A percentile compares a stretch with the other conserved stretches of the same genome.
Conservation (phyloP, 192 early-diverging fungal species). For the Diversispora eburnea region DNA sequence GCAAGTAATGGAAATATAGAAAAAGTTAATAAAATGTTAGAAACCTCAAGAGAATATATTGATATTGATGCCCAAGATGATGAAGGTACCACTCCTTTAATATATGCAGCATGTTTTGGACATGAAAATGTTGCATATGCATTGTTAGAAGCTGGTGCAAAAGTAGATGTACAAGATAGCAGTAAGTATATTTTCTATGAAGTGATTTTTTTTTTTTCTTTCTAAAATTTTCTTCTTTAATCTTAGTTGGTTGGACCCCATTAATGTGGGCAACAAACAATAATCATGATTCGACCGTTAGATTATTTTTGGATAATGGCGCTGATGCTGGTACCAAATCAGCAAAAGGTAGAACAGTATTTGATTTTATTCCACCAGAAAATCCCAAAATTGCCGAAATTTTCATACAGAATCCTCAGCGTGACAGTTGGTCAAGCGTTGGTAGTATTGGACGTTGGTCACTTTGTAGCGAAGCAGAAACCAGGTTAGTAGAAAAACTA, state of each 20-base stretch:
- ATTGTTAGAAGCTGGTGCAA: slow-evolving; percentile 69
- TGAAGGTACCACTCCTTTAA: slow-evolving; percentile 82
- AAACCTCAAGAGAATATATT: slow-evolving; percentile 54
- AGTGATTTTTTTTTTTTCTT: neutral
- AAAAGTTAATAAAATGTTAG: slow-evolving; percentile 59
- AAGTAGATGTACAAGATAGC: slow-evolving; percentile 74
- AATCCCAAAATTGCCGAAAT: slow-evolving; percentile 52
- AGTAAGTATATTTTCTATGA: slow-evolving; percentile 49
- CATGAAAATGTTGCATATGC: slow-evolving; percentile 65
- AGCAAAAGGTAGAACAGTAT: slow-evolving; percentile 66
- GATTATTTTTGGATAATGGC: slow-evolving; percentile 71
- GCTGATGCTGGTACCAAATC: slow-evolving; percentile 69
- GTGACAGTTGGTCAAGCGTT: slow-evolving; percentile 42
- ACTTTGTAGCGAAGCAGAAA: slow-evolving; percentile 36
- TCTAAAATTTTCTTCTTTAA: neutral
- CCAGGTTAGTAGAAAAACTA: slow-evolving; percentile 41
- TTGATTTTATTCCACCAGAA: slow-evolving; percentile 64
- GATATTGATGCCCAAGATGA: slow-evolving; percentile 80
- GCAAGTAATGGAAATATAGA: slow-evolving; percentile 71
- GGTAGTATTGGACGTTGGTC: slow-evolving; percentile 32
- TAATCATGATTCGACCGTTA: slow-evolving; percentile 69
- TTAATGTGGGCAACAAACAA: slow-evolving; percentile 89
- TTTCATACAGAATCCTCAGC: slow-evolving; percentile 39
- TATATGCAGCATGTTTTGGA: slow-evolving; percentile 87
- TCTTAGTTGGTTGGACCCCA: slow-evolving; percentile 76